Base-by-base conservation (phyloP, 805 yeast species). In the Yarrowia porcina region DNA sequence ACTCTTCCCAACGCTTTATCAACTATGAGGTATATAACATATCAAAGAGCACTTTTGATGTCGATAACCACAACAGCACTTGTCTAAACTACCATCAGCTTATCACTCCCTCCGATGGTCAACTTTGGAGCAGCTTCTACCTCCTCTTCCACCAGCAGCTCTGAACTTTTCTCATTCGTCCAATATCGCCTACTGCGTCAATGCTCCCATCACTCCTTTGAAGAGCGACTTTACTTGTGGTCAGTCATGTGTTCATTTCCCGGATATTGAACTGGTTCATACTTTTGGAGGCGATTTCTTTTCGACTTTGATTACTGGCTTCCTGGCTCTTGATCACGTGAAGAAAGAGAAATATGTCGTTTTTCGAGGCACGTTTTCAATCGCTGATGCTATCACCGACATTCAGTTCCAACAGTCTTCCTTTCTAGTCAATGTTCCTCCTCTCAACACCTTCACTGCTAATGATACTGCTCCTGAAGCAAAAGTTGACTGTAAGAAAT, bases 311-410 rank as follows among this genome's bases (percentile, higher is more conserved):
- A 35, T 52, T 18, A 52, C 59, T 3, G 41, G 44, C 7, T 52
- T n/a, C 33, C 44, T 52, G 15, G 59, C 59, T 52, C 33, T 52
- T 11, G 59, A 52, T 5, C 59, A 52, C n/a, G 59, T 35, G 17
- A 52, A 36, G 33, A 52, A 52, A 33, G 59, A 52, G 12, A 52
- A 35, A 21, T 52, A 52, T 17, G 44, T 36, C 3, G 59, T 52
- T 4, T 52, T 33, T 23, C 35, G 59, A 23, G 59, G 59, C n/a
- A 52, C 44, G 12, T 36, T 35, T 15, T 52, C 59, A 21, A 36
- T 52, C 12, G 44, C 41, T 12, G 59, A 52, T 23, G 41, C 33
- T 4, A 35, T 52, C 25, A 47, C 54, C 4, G 54, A 47, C 18
- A 30, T 47, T 11, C 54, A 32, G 38, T 47, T 47, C 30, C 54